Base-by-base conservation (phyloP, 805 yeast species). In the Ogataea trehalophila region DNA sequence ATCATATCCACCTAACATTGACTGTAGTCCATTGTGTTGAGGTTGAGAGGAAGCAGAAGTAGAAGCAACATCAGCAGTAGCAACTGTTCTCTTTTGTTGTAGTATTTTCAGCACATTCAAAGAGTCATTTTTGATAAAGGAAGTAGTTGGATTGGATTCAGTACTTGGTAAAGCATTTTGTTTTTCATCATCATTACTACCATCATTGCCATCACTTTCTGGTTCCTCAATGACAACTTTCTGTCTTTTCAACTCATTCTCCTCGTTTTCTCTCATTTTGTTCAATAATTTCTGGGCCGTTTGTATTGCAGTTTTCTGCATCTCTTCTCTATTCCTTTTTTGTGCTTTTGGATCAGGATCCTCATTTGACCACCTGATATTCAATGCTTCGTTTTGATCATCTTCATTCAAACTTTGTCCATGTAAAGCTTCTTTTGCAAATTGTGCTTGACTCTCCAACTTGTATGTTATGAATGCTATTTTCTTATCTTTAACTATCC, bases 391-490 rank as follows among this genome's bases (percentile, higher is more conserved):
- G 48, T 77, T 75, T 39, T 76, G 81, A 44, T 82, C 76, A 5
- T 51, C 56, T 22, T 54, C 55, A 22, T 55, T 62, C 7, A 91
- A 62, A 8, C 86, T 75, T 63, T 92, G 98, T 39, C 83, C 83
- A 37, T 84, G 79, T 96, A 92, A 88, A 1, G 96, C 96, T 64
- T 92, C 98, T 58, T 88, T 87, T 0, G 97, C 96, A 72, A 92
- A 94, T 63, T 92, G 97, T 0, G 97, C 97, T 60, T 77, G 83
- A 18, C 75, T 63, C 57, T 88, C 96, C 34, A 73, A 63, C 47
- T 72, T 73, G 60, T 70, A 92, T 0, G 86, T 83, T 6, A 94
- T 78, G 68, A 92, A 91, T 0, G 91, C 96, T 59, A 91, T 80
- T 37, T 80, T 79, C 58, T 83, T 82, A 23, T 69, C 68, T 45